These are phyloP conservation scores for Diaporthe citrichinensis DNA, from an alignment of 2,329 filamentous ascomycete genomes.

Conservation along the genomic window DNA sequence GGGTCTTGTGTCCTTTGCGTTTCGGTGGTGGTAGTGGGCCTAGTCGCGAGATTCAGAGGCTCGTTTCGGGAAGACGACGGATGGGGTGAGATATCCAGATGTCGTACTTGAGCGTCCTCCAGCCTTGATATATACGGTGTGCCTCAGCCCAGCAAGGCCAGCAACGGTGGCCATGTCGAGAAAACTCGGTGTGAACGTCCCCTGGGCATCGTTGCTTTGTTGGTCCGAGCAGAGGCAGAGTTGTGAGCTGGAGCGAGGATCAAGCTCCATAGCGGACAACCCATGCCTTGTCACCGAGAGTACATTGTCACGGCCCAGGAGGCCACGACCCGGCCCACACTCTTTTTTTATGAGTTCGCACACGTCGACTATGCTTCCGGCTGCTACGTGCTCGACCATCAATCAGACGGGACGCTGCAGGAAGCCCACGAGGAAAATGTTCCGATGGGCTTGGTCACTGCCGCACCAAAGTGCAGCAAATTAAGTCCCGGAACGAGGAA, in stretches of 20 bases:
- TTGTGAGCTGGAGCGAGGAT: constrained; percentile 40
- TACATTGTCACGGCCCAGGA: constrained; percentile 36
- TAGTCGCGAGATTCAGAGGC: not conserved
- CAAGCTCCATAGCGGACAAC: constrained; percentile 42
- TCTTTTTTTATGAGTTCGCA: constrained; percentile 2
- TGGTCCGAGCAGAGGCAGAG: constrained; percentile 42
- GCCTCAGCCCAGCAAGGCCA: constrained; percentile 21
- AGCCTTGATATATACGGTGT: constrained; percentile 38
- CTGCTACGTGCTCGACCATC: constrained; percentile 22
- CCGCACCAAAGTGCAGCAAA: constrained; percentile 13
- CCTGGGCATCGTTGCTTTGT: constrained; percentile 41
- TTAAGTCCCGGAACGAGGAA: constrained; percentile 15
- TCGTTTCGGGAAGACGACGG: constrained; percentile 5
- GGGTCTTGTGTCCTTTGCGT: not conserved
- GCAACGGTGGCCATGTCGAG: constrained; percentile 39
- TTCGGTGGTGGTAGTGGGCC: not conserved
- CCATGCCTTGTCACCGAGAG: constrained; percentile 36
- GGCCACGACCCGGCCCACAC: constrained; percentile 36
- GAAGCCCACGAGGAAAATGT: constrained; percentile 18
- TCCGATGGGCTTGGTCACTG: constrained; percentile 19
- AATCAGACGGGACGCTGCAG: constrained; percentile 31
- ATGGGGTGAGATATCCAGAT: constrained; percentile 6
- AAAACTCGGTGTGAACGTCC: constrained; percentile 40
- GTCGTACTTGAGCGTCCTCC: constrained; percentile 5
- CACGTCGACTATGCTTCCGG: constrained; percentile 13